Evolutionary conservation across 1,284 basidiomycete genomes (phyloP).

Genomic region (Ganoderma resinaceum): DNA sequence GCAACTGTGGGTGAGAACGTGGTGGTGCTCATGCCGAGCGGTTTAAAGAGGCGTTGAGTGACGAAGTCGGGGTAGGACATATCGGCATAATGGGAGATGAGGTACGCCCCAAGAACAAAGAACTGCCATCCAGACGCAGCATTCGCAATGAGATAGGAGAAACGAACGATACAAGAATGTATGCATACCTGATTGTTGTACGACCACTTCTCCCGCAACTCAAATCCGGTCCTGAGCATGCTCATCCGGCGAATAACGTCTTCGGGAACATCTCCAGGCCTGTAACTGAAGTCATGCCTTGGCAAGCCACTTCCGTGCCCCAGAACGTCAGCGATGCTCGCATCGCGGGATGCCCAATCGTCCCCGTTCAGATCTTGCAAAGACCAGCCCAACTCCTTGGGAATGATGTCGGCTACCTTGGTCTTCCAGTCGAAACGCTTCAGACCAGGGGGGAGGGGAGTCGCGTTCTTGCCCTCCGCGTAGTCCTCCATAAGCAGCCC

Average conservation of each 20-base stretch:
- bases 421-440: slow-evolving; percentile 38
- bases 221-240: slow-evolving; percentile 45
- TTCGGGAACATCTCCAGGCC: not conserved
- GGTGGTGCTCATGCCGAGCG: slow-evolving; percentile 40
- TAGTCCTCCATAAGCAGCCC: slow-evolving; percentile 42
- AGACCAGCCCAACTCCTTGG: slow-evolving; percentile 29
- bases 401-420: slow-evolving; percentile 47
- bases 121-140: slow-evolving; percentile 6
- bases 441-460: slow-evolving; percentile 26
- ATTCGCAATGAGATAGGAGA: not conserved
- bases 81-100: slow-evolving; percentile 47
- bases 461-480: slow-evolving; percentile 27
- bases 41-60: slow-evolving; percentile 38
- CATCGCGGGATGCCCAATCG: slow-evolving; percentile 43
- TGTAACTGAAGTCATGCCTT: slow-evolving; percentile 16
- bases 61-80: slow-evolving; percentile 41
- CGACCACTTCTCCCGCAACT: slow-evolving; percentile 47
- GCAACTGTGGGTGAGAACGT: slow-evolving; percentile 46
- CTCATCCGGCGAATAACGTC: slow-evolving; percentile 40
- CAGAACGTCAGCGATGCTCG: slow-evolving; percentile 43
- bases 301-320: slow-evolving; percentile 29
- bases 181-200: slow-evolving; percentile 49
- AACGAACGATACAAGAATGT: not conserved
- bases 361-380: slow-evolving; percentile 42
- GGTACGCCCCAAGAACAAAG: slow-evolving; percentile 34